Evolutionary conservation across 495 filamentous ascomycete species (phyloP), one percentile per base, ranked within the genome.

Genomic region (Hamigera avellanea): DNA sequence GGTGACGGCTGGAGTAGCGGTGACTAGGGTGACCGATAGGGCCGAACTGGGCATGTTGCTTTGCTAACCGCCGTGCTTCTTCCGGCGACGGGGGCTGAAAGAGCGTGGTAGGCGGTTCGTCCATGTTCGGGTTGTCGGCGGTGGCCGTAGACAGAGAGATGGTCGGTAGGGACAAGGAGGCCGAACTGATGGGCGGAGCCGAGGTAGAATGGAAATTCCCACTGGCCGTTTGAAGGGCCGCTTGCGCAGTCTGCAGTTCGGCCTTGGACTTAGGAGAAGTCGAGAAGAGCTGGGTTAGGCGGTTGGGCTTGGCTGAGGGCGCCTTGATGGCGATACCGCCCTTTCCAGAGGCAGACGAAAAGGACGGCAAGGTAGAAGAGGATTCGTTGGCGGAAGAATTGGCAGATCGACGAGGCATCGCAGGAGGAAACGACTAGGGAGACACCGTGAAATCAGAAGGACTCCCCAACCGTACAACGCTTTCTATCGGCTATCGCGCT

Each of bases 121-220:
- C 82, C 62, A 74, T 75, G 48, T 72, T 77, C 40, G 72, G 73
- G 47, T 85, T 86, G 39, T 86, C 86, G 25, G 77, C 83, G 9
- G 77, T 83, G 37, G 88, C 86, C 8, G 86, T 86, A 5, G 89
- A 95, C 23, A 96, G 72, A 17, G 82, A 93, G 42, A 98, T 98
- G 32, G 82, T 87, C 23, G 91, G 91, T 49, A 96, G 62, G 29
- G 86, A 86, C 43, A 89, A 58, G 48, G 77, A 76, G 19, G 85
- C 64, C 26, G 78, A 75, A 37, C 75, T 80, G 45, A 84, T 80
- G 35, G 74, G 67, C 26, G 79, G 71, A 32, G 77, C 70, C 23
- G 77, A 63, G 14, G 44, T 48, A 38, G 67, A 65, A 59, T 81
- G 72, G 46, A 70, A 62, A 25, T 66, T 56, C 36, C 66, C 63